Percentiles rank a stretch among this genome's conserved stretches.
Conservation (phyloP, 2,329 filamentous ascomycete genomes). For the Penicillium sp. region DNA sequence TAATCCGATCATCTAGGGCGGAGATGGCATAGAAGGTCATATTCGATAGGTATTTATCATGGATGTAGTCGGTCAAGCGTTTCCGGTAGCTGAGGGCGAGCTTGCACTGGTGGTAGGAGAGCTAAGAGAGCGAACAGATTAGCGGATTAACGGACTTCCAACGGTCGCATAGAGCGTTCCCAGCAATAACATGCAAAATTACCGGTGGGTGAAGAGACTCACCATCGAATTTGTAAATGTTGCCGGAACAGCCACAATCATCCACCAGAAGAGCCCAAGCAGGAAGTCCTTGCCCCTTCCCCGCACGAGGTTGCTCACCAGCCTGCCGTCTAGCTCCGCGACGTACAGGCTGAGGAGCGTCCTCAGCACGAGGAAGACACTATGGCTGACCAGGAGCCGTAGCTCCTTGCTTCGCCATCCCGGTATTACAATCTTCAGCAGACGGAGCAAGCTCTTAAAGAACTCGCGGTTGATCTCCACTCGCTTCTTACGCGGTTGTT, state of each 20-base stretch:
- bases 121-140: constrained; percentile 48
- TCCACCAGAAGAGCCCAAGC: constrained; percentile 92
- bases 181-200: neutral
- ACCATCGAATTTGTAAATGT: constrained; percentile 99
- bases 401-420: constrained; percentile 88
- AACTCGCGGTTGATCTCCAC: constrained; percentile 92
- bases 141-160: constrained; percentile 8
- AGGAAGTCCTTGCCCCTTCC: constrained; percentile 90
- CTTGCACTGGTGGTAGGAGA: constrained; percentile 96
- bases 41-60: constrained; percentile 93
- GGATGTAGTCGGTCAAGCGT: constrained; percentile 88
- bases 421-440: constrained; percentile 85
- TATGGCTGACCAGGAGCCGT: constrained; percentile 82
- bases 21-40: constrained; percentile 98
- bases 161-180: constrained; percentile 5
- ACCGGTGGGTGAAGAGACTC: constrained; percentile 32
- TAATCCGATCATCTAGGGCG: constrained; percentile 93
- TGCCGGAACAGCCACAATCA: constrained; percentile 91
- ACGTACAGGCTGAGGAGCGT: constrained; percentile 95
- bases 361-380: constrained; percentile 83
- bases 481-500: constrained; percentile 60
- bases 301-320: constrained; percentile 89
- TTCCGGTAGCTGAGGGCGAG: constrained; percentile 90
- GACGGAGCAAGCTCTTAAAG: constrained; percentile 70
- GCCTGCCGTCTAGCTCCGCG: constrained; percentile 87